A percentile compares a stretch with the other conserved stretches of the same genome.
Conservation (phyloP, 2,329 filamentous ascomycete genomes). For the Diaporthe vaccinii region DNA sequence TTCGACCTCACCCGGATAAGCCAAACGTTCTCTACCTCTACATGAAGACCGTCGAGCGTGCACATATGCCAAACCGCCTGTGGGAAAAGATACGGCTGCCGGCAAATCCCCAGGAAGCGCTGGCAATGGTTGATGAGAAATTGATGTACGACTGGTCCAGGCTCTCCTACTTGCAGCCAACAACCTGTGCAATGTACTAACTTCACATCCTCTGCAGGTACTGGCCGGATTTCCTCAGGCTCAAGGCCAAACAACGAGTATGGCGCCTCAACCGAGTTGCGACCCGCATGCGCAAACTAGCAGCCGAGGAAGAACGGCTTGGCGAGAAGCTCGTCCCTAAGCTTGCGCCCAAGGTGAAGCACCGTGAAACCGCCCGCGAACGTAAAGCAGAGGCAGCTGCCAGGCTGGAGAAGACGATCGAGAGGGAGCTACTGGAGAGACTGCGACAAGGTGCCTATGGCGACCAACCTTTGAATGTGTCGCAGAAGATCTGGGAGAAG, state of each 20-base stretch:
- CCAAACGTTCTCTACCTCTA: constrained; percentile 81
- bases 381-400: constrained; percentile 82
- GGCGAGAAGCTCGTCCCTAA: constrained; percentile 91
- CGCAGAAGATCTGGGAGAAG: constrained; percentile 97
- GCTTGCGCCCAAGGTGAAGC: constrained; percentile 89
- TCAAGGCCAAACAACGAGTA: constrained; percentile 97
- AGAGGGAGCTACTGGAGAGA: constrained; percentile 92
- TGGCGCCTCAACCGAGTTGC: constrained; percentile 93
- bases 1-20: constrained; percentile 79
- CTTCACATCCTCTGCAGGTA: constrained; percentile 23
- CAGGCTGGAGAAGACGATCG: constrained; percentile 95
- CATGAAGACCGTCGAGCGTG: constrained; percentile 94
- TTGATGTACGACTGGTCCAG: constrained; percentile 73
- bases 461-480: constrained; percentile 93
- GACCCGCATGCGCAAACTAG: constrained; percentile 83
- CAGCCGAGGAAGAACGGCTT: constrained; percentile 88
- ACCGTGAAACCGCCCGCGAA: constrained; percentile 79
- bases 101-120: constrained; percentile 89
- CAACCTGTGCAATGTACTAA: background rate
- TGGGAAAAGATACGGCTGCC: constrained; percentile 95
- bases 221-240: constrained; percentile 92
- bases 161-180: background rate
- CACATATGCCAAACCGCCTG: constrained; percentile 88
- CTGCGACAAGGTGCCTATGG: constrained; percentile 94
- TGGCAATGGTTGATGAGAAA: constrained; percentile 87